phyloP scores from a whole-genome alignment of 768 basidiomycete genomes.

The Agaricus bisporus region DNA sequence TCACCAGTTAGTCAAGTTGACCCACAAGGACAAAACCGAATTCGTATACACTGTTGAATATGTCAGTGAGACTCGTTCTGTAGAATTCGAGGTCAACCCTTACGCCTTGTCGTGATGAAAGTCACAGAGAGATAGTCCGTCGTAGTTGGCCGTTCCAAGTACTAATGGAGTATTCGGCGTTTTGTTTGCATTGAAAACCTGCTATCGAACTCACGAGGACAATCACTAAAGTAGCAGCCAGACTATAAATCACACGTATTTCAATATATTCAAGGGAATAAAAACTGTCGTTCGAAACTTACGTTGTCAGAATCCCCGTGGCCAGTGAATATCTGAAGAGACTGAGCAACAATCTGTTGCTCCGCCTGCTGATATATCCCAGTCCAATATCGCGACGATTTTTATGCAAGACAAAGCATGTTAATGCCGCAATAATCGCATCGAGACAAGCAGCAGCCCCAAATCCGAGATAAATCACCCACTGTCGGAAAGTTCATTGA shows the following conservation, averaged over 20 bases:
- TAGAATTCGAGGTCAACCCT: constrained; percentile 1
- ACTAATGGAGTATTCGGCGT: constrained; percentile 14
- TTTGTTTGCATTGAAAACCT: background rate
- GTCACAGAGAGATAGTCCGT: constrained; percentile 25
- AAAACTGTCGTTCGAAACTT: background rate
- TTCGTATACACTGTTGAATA: constrained; percentile 15
- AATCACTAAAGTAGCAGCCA: constrained; percentile 24
- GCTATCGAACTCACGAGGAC: constrained; percentile 17
- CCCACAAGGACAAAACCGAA: constrained; percentile 16
- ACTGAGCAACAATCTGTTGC: constrained; percentile 20
- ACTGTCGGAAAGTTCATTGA: constrained; percentile 13
- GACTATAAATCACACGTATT: constrained; percentile 12
- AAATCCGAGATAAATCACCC: constrained; percentile 26
- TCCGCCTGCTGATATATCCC: constrained; percentile 15
- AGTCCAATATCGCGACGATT: constrained; percentile 17
- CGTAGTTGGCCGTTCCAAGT: constrained; percentile 22
- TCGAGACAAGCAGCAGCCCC: constrained; percentile 25
- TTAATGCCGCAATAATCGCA: constrained; percentile 22
- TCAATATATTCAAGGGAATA: background rate
- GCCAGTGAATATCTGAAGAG: constrained; percentile 26
- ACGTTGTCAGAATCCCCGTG: constrained; percentile 27
- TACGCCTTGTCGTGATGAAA: constrained; percentile 25
- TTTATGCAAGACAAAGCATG: constrained; percentile 27
- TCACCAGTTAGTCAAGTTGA: background rate
- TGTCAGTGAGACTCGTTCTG: background rate